Evolutionary conservation across 1,284 basidiomycete species (phyloP).

Genomic region (Microbotryomycetes sp.): DNA sequence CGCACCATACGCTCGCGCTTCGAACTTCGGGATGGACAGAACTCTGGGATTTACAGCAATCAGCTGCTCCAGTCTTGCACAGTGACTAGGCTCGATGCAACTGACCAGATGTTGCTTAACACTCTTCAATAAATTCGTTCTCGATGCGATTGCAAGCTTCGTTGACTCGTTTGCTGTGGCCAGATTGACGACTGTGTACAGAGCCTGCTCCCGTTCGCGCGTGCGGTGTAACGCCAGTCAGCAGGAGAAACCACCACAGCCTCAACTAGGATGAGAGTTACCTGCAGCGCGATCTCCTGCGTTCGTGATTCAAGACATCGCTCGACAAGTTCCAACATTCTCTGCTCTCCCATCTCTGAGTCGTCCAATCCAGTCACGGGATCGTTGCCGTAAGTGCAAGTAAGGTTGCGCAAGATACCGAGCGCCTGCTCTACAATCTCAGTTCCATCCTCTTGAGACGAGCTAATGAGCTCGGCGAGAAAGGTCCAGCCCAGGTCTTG

Average conservation of each 20-base stretch:
- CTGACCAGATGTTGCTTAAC: constrained; percentile 31
- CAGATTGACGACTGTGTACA: constrained; percentile 34
- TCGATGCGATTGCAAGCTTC: constrained; percentile 29
- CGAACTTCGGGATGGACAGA: constrained; percentile 20
- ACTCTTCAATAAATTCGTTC: constrained; percentile 14
- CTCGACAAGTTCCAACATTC: constrained; percentile 28
- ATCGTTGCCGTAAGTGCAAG: constrained; percentile 23
- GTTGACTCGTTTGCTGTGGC: constrained; percentile 27
- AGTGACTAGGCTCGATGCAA: not conserved
- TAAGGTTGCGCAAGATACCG: constrained; percentile 35
- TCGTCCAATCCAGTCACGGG: constrained; percentile 22
- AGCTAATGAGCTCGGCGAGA: constrained; percentile 22
- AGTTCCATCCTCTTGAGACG: constrained; percentile 3
- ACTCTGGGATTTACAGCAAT: constrained; percentile 6
- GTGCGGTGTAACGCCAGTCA: not conserved
- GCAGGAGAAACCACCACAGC: not conserved
- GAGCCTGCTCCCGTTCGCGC: constrained; percentile 3
- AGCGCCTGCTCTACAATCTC: constrained; percentile 27
- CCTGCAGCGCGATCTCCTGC: constrained; percentile 18
- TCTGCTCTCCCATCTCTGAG: constrained; percentile 30
- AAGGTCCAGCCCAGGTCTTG: constrained; percentile 30
- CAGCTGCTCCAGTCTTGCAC: constrained; percentile 6
- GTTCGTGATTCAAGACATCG: not conserved
- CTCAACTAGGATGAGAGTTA: no score
- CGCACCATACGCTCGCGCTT: constrained; percentile 30